Conservation (phyloP, 257 asterid genomes). For the Thymus mandschuricus region DNA sequence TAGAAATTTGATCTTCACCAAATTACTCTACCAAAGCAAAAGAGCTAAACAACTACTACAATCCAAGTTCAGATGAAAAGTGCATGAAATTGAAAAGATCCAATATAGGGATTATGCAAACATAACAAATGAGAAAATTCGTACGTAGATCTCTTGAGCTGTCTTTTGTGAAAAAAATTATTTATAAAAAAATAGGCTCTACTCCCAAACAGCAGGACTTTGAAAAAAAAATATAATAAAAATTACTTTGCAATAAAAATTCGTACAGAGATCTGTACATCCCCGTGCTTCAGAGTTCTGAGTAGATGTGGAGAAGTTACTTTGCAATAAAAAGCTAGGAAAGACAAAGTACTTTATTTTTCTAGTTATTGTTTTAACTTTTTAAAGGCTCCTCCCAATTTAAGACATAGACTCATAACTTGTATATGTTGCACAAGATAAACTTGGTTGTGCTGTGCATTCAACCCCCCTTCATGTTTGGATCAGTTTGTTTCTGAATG, state of each 20-base stretch:
- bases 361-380: neutral
- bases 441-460: constrained; percentile 1
- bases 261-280: neutral
- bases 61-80: neutral
- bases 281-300: neutral
- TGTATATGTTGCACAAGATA: neutral
- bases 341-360: neutral
- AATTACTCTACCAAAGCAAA: constrained; percentile 2
- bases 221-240: too few relatives aligned
- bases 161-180: constrained; percentile 3
- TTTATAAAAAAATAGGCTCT: neutral
- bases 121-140: neutral
- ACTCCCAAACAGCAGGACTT: neutral
- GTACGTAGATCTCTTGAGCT: neutral
- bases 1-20: neutral
- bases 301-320: neutral
- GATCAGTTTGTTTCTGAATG: neutral
- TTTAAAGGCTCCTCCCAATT: neutral
- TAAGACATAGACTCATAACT: constrained; percentile 11
- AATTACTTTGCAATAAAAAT: too few relatives aligned
- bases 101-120: constrained; percentile 5
- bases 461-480: neutral
- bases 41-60: neutral
- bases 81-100: constrained; percentile 9
- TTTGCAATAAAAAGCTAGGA: neutral